Evolutionary conservation across 176 grass and related monocot genomes (phyloP), one percentile per base, ranked within the genome.

Genomic region (Eragrostis nindensis): DNA sequence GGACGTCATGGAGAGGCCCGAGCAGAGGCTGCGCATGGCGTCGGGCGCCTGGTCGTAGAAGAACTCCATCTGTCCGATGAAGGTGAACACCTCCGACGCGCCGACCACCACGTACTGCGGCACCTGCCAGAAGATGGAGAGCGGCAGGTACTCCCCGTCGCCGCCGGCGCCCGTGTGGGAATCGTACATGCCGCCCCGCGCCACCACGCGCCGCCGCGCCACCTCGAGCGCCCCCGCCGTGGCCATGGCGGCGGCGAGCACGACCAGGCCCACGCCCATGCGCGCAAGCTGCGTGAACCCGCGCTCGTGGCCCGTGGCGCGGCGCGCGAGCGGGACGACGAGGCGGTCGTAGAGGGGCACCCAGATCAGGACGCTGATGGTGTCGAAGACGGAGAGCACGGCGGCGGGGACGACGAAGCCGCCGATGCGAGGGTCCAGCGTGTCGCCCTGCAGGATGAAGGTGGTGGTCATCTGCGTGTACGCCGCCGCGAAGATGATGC

Each of bases 101-200:
- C 92, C 92, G 11, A 94, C 76, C 61, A 94, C 79, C 65, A 81
- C 77, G 71, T 94, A 94, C 53, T 94, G 86, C 56, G 92, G 92
- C 44, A 94, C 88, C 86, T 94, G 92, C 88, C 92, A 94, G 65
- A 94, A 94, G 49, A 94, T 88, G 6, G 88, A 94, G 44, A 94
- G n/a, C 7, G 86, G 88, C 82, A 91, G 79, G 48, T 74, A 83
- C 17, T 8, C 2, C 21, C 70, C 76, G 36, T 70, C 85, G 0
- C 0, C n/a, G n/a, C 1, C 73, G 4, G 7, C 24, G n/a, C 17
- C 74, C 9, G 48, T 46, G 82, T 68, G 16, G 30, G 55, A 25
- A 43, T 75, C 81, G 32, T 73, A 81, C 32, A 60, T 76, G 14
- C 77, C 77, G 15, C 77, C 62, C 2, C 66, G 41, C 76, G 89